These are phyloP conservation scores for Skeletonema tropicum DNA, from an alignment of 108 stramenopile genomes.

Conservation along the genomic window DNA sequence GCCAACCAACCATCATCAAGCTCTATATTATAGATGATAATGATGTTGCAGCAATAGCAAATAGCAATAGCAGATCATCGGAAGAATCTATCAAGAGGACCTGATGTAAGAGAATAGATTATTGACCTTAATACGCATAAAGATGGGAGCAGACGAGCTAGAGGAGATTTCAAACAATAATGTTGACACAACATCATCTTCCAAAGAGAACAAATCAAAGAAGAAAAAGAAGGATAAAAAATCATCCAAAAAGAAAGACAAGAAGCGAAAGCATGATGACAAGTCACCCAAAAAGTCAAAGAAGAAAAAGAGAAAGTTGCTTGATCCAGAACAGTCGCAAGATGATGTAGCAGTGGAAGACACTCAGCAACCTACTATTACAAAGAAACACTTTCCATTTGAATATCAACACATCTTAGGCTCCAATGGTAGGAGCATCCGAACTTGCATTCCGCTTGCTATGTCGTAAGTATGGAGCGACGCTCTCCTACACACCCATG, in stretches of 20 bases:
- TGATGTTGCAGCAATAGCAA: too few species aligned
- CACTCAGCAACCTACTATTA: not conserved
- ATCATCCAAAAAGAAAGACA: not conserved
- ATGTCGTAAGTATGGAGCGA: constrained; percentile 93
- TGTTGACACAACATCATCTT: not conserved
- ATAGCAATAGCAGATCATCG: too few species aligned
- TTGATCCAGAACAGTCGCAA: not conserved
- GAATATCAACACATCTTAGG: constrained; percentile 79
- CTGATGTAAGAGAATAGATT: too few species aligned
- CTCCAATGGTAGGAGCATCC: constrained; percentile 97
- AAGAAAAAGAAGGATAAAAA: constrained; percentile 4
- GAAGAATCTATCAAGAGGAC: too few species aligned
- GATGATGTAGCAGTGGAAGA: not conserved
- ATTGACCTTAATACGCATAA: not conserved
- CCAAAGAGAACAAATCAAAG: not conserved
- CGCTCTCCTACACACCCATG: constrained; percentile 98
- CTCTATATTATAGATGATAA: too few species aligned
- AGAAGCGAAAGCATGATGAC: not conserved
- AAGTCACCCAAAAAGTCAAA: constrained; percentile 4
- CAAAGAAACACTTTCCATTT: constrained; percentile 45
- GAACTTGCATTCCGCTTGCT: constrained; percentile 91
- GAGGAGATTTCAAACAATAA: not conserved
- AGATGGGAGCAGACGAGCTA: not conserved
- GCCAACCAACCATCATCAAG: too few species aligned
- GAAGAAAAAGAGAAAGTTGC: not conserved